Conservation (phyloP, 2,329 filamentous ascomycete species). For the Corinectria fuckeliana region DNA sequence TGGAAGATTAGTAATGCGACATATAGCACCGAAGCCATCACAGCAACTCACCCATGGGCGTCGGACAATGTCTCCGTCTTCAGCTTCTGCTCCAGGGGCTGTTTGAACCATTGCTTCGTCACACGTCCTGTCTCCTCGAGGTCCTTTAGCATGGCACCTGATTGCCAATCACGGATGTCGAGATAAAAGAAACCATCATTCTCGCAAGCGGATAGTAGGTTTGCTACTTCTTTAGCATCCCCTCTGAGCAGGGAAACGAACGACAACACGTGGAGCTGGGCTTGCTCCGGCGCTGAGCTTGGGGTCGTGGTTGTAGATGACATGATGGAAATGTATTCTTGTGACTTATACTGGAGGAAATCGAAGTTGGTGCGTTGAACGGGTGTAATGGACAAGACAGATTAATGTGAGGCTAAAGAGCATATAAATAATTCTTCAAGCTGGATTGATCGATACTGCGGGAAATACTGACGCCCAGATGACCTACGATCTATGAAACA, state of each 20-base stretch:
- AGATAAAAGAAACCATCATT: slow-evolving; percentile 18
- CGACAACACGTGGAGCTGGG: background rate
- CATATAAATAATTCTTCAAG: background rate
- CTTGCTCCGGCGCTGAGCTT: background rate
- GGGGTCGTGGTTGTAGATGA: background rate
- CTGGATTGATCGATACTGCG: background rate
- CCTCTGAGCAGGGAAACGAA: background rate
- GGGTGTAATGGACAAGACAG: background rate
- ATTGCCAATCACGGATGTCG: slow-evolving; percentile 12
- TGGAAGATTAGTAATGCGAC: background rate
- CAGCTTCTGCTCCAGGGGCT: slow-evolving; percentile 3
- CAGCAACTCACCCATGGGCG: background rate
- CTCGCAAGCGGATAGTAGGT: slow-evolving; percentile 1
- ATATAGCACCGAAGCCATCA: background rate
- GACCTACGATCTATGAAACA: background rate
- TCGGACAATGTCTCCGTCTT: background rate
- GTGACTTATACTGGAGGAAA: background rate
- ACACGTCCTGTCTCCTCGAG: slow-evolving; percentile 1
- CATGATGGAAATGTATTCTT: background rate
- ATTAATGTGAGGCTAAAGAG: background rate
- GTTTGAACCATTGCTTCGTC: slow-evolving; percentile 7
- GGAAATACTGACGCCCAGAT: background rate
- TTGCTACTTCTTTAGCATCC: background rate
- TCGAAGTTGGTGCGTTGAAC: background rate
- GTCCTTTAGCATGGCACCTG: slow-evolving; percentile 3